phyloP scores from a whole-genome alignment of 257 asterid genomes.

The Penstemon barbatus region DNA sequence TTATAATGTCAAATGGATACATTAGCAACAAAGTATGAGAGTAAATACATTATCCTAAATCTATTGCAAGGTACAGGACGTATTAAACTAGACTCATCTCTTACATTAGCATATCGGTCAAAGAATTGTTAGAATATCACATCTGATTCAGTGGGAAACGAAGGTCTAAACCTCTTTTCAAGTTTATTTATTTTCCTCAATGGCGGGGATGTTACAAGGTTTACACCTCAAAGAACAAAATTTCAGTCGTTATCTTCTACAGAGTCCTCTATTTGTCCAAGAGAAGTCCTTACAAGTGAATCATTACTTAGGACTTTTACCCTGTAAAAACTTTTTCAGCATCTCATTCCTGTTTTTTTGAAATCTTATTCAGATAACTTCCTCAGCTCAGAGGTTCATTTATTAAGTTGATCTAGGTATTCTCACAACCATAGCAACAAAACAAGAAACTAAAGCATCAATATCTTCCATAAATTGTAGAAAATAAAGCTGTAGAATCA shows the following conservation, averaged over 20 bases:
- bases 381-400: neutral
- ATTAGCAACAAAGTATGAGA: slow-evolving; percentile 1
- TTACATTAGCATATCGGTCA: too few relatives aligned
- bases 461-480: neutral
- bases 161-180: too few relatives aligned
- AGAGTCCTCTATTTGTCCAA: neutral
- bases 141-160: too few relatives aligned
- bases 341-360: neutral
- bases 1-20: slow-evolving; percentile 20
- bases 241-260: neutral
- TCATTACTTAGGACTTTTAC: too few relatives aligned
- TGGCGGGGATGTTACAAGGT: too few relatives aligned
- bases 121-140: too few relatives aligned
- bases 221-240: neutral
- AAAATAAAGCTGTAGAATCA: neutral
- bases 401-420: neutral
- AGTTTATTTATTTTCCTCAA: too few relatives aligned
- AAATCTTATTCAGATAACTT: neutral
- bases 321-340: neutral
- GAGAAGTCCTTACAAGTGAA: neutral
- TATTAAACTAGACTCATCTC: neutral
- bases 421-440: neutral
- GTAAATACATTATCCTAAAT: neutral
- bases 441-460: neutral
- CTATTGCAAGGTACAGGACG: neutral